Percentiles rank a stretch among this genome's conserved stretches.
These are phyloP conservation scores for Mycena belliarum DNA, from an alignment of 768 basidiomycete genomes.

Conservation along the genomic window DNA sequence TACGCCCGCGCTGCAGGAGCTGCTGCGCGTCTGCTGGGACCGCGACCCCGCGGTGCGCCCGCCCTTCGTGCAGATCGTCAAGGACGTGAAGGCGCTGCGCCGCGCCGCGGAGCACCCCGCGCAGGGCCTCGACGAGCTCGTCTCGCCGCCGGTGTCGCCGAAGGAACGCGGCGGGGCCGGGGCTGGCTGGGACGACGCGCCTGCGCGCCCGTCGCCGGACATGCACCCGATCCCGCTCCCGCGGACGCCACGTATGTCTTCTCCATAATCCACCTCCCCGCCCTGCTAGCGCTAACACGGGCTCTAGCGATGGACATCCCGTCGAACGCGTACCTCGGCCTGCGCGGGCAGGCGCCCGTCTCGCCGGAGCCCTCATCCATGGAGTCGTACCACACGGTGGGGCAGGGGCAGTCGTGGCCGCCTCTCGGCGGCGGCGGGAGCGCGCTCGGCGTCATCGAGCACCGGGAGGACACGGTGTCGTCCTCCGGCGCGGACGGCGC, in stretches of 20 bases:
- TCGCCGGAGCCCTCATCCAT: constrained; percentile 17
- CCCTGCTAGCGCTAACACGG: neutral
- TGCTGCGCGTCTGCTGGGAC: constrained; percentile 61
- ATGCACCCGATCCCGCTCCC: constrained; percentile 38
- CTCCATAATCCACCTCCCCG: neutral
- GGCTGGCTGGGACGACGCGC: constrained; percentile 19
- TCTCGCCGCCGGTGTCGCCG: constrained; percentile 26
- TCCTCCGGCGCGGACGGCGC: constrained; percentile 34
- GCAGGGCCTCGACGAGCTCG: constrained; percentile 32
- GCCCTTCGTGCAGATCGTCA: constrained; percentile 49
- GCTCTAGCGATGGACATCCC: constrained; percentile 17
- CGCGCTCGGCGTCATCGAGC: constrained; percentile 17
- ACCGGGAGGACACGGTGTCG: constrained; percentile 37
- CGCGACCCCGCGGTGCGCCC: constrained; percentile 50
- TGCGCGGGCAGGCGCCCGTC: neutral
- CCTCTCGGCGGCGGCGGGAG: constrained; percentile 2
- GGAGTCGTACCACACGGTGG: constrained; percentile 28
- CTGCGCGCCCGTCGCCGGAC: constrained; percentile 35
- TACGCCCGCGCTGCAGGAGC: constrained; percentile 35
- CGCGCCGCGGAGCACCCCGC: constrained; percentile 27
- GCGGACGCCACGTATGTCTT: constrained; percentile 25
- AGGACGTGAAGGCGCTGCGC: constrained; percentile 46
- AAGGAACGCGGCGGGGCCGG: neutral
- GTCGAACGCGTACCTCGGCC: constrained; percentile 9
- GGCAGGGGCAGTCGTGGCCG: constrained; percentile 17